Evolutionary conservation across 495 filamentous ascomycete genomes (phyloP), one percentile per base, ranked within the genome.

Genomic region (Symbiotaphrina buchneri): DNA sequence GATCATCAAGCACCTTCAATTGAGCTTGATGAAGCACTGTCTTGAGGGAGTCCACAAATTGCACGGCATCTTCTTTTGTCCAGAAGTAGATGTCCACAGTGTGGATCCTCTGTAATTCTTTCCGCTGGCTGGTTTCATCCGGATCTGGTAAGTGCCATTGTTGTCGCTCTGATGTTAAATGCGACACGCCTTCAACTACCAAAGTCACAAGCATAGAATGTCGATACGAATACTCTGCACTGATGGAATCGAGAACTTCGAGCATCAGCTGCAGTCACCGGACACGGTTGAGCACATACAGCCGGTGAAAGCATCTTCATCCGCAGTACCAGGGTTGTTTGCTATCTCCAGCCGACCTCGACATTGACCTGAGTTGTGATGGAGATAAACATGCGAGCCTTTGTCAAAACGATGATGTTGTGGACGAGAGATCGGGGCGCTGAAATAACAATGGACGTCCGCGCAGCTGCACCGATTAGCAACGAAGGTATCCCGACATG

Each of bases 51-150:
- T 79, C 69, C 31, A 90, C 52, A 36, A 92, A 83, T 27, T 68
- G 54, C 18, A 66, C 53, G 3, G 74, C 74, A 48, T 92, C 83
- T 19, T 73, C 63, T 30, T 63, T 53, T 0, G 65, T 79, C 78
- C 80, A 91, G 50, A 92, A 84, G 48, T 93, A 93, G 23, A 92
- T 63, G 45, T 93, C 83, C 33, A 92, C 39, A 2, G 78, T 80
- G 43, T 90, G 74, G 1, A 93, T 55, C 37, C 68, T 72, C 46
- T 78, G 73, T 32, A 76, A 59, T 34, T 75, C 76, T 38, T 69
- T 71, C 21, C 60, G 65, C 39, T 79, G 62, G 43, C 74, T 72
- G 14, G 61, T 58, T 6, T 64, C 64, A 41, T 85, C 76, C 39
- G 55, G 69, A 5, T 63, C 68, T 2, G 78, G 71, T 6, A 92